These are phyloP conservation scores for Botrytis porri DNA, from an alignment of 2,329 filamentous ascomycete genomes.

Conservation along the genomic window DNA sequence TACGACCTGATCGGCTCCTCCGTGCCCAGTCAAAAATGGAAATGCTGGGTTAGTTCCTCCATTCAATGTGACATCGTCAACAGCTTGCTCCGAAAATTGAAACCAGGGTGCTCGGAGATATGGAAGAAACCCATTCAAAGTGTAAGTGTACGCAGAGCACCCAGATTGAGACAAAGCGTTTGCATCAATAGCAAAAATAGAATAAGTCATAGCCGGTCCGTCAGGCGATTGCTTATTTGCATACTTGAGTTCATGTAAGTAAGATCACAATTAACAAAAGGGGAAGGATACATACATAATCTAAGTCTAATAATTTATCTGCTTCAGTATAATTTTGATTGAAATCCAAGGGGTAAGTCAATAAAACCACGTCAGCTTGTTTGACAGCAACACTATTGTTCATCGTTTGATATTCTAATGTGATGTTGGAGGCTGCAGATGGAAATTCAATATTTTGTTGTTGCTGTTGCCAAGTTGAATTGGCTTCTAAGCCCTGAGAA, in stretches of 20 bases:
- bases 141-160: slow-evolving; percentile 66
- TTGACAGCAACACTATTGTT: slow-evolving; percentile 65
- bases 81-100: slow-evolving; percentile 67
- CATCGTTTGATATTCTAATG: slow-evolving; percentile 63
- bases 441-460: slow-evolving; percentile 54
- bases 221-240: slow-evolving; percentile 65
- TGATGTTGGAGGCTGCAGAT: slow-evolving; percentile 55
- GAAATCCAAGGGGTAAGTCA: slow-evolving; percentile 63
- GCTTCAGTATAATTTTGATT: slow-evolving; percentile 51
- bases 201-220: slow-evolving; percentile 72
- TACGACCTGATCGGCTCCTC: slow-evolving; percentile 64
- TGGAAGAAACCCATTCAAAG: slow-evolving; percentile 59
- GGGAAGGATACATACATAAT: slow-evolving; percentile 50
- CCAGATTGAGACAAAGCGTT: slow-evolving; percentile 64
- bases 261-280: neutral
- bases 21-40: slow-evolving; percentile 69
- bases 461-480: slow-evolving; percentile 57
- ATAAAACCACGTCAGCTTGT: slow-evolving; percentile 67
- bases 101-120: slow-evolving; percentile 66
- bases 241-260: slow-evolving; percentile 45
- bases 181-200: slow-evolving; percentile 65
- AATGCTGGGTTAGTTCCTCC: slow-evolving; percentile 43
- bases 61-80: slow-evolving; percentile 58
- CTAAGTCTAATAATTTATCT: slow-evolving; percentile 51
- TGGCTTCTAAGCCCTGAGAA: slow-evolving; percentile 38